Percentiles rank a stretch among this genome's conserved stretches.
These are phyloP conservation scores for Lactifluus rugatus DNA, from an alignment of 768 basidiomycete genomes.

Conservation along the genomic window DNA sequence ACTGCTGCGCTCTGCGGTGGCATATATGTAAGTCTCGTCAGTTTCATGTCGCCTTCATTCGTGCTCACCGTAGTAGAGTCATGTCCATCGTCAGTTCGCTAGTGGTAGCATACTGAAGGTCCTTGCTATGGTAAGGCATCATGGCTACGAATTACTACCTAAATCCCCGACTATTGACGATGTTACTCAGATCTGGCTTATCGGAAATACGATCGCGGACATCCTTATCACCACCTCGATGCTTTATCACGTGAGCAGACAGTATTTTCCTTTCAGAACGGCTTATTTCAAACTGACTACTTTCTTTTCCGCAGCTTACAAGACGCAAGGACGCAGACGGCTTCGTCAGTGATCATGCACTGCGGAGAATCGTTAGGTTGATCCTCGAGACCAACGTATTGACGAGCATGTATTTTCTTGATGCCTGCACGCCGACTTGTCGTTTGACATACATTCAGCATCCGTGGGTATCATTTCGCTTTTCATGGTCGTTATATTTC, in stretches of 20 bases:
- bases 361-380: constrained; percentile 19
- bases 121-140: neutral
- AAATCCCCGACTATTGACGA: neutral
- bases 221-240: neutral
- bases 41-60: neutral
- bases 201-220: neutral
- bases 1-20: neutral
- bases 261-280: neutral
- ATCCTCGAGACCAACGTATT: constrained; percentile 23
- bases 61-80: neutral
- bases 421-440: neutral
- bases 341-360: neutral
- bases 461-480: neutral
- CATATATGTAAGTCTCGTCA: neutral
- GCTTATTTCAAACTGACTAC: neutral
- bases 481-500: neutral
- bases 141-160: no score
- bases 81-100: neutral
- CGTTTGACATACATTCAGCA: neutral
- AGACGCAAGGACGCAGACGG: neutral
- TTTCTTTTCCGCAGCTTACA: neutral
- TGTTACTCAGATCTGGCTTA: neutral
- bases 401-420: constrained; percentile 3
- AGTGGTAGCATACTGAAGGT: neutral
- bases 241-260: neutral